Conservation (phyloP, 2,329 filamentous ascomycete genomes). For the Aspergillus niger region DNA sequence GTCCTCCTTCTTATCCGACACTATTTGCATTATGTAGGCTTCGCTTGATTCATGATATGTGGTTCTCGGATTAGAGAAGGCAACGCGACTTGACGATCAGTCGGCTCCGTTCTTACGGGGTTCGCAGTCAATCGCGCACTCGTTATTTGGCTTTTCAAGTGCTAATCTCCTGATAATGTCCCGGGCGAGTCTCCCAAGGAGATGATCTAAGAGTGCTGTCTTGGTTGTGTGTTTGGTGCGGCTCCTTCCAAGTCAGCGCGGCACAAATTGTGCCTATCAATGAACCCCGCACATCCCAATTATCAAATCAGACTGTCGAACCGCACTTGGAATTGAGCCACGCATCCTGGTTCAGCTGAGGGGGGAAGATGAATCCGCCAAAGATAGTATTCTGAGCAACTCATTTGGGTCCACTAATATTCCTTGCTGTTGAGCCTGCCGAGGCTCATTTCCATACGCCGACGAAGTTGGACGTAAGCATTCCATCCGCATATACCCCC, state of each 20-base stretch:
- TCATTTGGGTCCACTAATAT: neutral
- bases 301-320: neutral
- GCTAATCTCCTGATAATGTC: neutral
- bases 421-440: neutral
- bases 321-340: neutral
- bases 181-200: no score
- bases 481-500: neutral
- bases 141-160: neutral
- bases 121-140: neutral
- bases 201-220: neutral
- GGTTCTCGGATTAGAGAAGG: neutral
- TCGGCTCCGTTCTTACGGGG: neutral
- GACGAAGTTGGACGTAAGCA: neutral
- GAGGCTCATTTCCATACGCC: neutral
- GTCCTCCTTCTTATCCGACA: neutral
- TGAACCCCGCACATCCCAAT: neutral
- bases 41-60: neutral
- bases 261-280: neutral
- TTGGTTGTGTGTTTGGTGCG: neutral
- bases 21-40: constrained; percentile 1
- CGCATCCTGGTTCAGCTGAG: neutral
- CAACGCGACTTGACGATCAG: neutral
- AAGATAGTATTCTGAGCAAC: neutral
- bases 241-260: constrained; percentile 2
- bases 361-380: neutral